phyloP scores from a whole-genome alignment of 768 basidiomycete genomes.

The Boletus reticulatus region DNA sequence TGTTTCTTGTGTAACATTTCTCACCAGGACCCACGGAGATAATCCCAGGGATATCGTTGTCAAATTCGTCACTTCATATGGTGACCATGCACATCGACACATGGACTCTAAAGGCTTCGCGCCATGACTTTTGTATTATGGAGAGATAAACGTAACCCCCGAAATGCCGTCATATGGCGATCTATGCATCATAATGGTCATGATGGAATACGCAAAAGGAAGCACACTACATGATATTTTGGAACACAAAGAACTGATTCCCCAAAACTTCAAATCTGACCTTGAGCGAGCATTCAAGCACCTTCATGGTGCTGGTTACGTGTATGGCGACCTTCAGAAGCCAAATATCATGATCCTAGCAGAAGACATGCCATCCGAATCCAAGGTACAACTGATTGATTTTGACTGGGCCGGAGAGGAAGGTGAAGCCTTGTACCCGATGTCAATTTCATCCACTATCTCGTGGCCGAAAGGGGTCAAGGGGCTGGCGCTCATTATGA shows the following conservation, averaged over 20 bases:
- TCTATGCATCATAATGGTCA: constrained; percentile 35
- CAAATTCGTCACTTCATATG: constrained; percentile 38
- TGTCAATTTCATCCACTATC: too few species aligned
- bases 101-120: constrained; percentile 29
- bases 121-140: constrained; percentile 33
- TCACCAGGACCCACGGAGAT: constrained; percentile 9
- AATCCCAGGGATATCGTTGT: constrained; percentile 27
- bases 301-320: constrained; percentile 32
- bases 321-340: constrained; percentile 37
- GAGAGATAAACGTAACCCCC: constrained; percentile 9
- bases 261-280: constrained; percentile 18
- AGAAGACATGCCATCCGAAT: not conserved
- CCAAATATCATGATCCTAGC: constrained; percentile 33
- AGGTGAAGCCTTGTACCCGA: too few species aligned
- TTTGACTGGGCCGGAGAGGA: too few species aligned
- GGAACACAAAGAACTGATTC: not conserved
- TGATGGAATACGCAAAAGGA: constrained; percentile 38
- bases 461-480: too few species aligned
- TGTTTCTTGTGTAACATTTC: constrained; percentile 23
- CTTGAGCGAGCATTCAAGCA: constrained; percentile 16
- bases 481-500: too few species aligned
- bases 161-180: constrained; percentile 13
- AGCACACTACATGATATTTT: not conserved
- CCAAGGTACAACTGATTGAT: not conserved
- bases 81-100: constrained; percentile 28